phyloP scores from a whole-genome alignment of 306 rosid genomes.

The Arachis stenosperma region DNA sequence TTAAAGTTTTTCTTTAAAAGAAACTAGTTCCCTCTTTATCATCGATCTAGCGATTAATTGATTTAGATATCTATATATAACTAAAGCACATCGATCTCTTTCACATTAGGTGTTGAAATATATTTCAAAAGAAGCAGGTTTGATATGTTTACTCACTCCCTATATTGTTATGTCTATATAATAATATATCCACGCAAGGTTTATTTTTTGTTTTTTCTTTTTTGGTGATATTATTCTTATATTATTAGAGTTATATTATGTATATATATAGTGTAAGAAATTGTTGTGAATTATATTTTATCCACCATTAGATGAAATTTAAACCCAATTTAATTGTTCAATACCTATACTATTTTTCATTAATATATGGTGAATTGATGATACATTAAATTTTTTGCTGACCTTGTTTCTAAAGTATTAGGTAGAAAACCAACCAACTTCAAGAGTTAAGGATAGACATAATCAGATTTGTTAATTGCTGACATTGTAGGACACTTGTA shows the following conservation, averaged over 20 bases:
- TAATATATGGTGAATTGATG: background rate
- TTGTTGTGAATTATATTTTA: too few species aligned
- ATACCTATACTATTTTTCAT: too few species aligned
- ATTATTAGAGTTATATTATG: too few species aligned
- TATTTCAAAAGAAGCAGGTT: conserved; percentile 40
- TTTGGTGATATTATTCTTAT: too few species aligned
- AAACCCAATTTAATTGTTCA: too few species aligned
- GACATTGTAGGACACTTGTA: background rate
- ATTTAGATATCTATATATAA: background rate
- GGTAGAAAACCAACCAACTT: conserved; percentile 49
- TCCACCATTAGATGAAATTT: too few species aligned
- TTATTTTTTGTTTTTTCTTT: too few species aligned
- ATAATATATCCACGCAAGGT: too few species aligned
- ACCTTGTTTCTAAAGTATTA: conserved; percentile 27
- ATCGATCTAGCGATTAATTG: conserved; percentile 49
- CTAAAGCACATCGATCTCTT: conserved; percentile 1
- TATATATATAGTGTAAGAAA: too few species aligned
- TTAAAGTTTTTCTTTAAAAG: background rate
- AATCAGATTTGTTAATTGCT: background rate
- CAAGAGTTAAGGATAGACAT: background rate
- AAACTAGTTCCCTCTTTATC: background rate
- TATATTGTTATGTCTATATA: too few species aligned
- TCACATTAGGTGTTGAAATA: conserved; percentile 1
- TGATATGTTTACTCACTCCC: conserved; percentile 7
- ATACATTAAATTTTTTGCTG: background rate